Evolutionary conservation across 176 grass and related monocot genomes (phyloP), one percentile per base, ranked within the genome.

Genomic region (Alloteropsis semialata): DNA sequence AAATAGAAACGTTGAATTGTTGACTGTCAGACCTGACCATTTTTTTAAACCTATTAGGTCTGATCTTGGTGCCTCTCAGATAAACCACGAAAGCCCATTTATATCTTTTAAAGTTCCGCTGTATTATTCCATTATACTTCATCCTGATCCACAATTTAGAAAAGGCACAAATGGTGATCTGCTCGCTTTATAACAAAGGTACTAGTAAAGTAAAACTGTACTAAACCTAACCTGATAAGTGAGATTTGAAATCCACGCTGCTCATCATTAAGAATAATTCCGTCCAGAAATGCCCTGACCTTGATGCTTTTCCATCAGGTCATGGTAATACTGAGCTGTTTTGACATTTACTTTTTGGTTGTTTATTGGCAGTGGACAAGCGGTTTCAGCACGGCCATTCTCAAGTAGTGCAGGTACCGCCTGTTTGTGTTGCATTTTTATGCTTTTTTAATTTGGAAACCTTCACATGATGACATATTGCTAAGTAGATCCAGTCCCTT

Each of bases 321-420:
- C 50, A 30, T 30, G 42, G 34, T 85, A 76, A 49, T 24, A 42
- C 36, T 84, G 22, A 88, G 64, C 27, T 78, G 13, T 64, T 65
- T 74, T 70, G 12, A 28, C 61, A 28, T 41, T 27, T 54, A 58
- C 55, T n/a, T 39, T 33, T 28, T 74, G 82, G 28, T 87, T 82
- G 3, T 53, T 48, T 57, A 17, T 83, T 81, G 33, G 70, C 74
- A 93, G 83, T 79, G 42, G 62, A 41, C 73, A 72, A 44, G 63
- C 72, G 76, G 77, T 33, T 79, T 75, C 78, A 36, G 83, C 82
- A 66, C 87, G 95, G 42, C 36, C 57, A 82, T 95, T 98, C 55
- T 91, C 95, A 88, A 89, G 77, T 74, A 82, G 54, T 78, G 86
- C 90, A 78, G 95, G 95, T 98, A 92, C 41, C 53, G 30, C 76